Conservation (phyloP, 73 alveolate genomes). For the Blepharisma japonicum region DNA sequence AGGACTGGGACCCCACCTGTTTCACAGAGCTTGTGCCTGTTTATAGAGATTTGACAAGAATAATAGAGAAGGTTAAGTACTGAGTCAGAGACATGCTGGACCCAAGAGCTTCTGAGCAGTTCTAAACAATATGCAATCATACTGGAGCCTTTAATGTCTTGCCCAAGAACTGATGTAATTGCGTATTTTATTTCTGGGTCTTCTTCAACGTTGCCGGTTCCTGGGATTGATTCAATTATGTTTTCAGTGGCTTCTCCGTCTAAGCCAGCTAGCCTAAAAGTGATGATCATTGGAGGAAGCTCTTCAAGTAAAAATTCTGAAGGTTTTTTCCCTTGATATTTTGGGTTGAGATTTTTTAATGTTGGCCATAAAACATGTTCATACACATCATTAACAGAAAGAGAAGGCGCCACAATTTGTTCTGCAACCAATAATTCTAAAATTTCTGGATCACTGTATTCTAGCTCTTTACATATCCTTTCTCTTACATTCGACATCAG, state of each 20-base stretch:
- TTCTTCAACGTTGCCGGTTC: constrained; percentile 22
- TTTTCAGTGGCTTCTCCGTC: constrained; percentile 71
- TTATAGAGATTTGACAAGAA: constrained; percentile 35
- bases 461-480: constrained; percentile 54
- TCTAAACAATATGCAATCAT: background rate
- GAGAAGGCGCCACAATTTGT: constrained; percentile 33
- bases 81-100: constrained; percentile 38
- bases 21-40: constrained; percentile 33
- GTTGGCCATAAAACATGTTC: constrained; percentile 53
- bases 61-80: constrained; percentile 34
- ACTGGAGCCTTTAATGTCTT: constrained; percentile 26
- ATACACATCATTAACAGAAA: constrained; percentile 42
- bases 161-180: constrained; percentile 27
- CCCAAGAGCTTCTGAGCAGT: constrained; percentile 17
- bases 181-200: constrained; percentile 52
- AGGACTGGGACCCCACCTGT: constrained; percentile 27
- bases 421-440: constrained; percentile 50
- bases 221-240: constrained; percentile 48
- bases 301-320: constrained; percentile 34
- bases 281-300: constrained; percentile 42
- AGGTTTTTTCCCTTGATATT: constrained; percentile 31
- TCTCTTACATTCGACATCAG: constrained; percentile 45
- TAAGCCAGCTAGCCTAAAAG: constrained; percentile 51
- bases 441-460: constrained; percentile 44
- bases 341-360: constrained; percentile 39